Conservation (phyloP, 2,329 filamentous ascomycete genomes). For the Diplodia seriata region DNA sequence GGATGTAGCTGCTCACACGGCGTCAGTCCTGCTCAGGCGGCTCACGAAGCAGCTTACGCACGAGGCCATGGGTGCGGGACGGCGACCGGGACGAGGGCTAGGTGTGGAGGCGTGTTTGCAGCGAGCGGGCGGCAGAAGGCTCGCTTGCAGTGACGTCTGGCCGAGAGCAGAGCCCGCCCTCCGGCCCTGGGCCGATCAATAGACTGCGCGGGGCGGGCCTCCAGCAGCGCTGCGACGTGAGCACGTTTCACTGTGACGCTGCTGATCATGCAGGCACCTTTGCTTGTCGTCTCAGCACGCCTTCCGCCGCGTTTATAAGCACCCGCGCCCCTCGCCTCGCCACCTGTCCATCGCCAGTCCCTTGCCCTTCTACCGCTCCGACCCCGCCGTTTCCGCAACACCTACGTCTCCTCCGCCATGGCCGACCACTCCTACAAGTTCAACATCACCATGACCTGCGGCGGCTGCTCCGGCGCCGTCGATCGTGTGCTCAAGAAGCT, state of each 20-base stretch:
- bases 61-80: constrained; percentile 37
- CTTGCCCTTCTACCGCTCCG: neutral
- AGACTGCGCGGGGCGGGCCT: constrained; percentile 14
- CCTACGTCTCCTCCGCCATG: constrained; percentile 58
- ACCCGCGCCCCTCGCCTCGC: neutral
- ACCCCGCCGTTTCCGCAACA: neutral
- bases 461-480: constrained; percentile 87
- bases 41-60: constrained; percentile 32
- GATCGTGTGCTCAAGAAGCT: constrained; percentile 92
- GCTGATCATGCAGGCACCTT: constrained; percentile 24
- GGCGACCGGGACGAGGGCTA: constrained; percentile 1
- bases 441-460: constrained; percentile 91
- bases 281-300: constrained; percentile 27
- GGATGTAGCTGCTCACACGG: constrained; percentile 60
- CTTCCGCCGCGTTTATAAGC: neutral
- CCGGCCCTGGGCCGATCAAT: neutral
- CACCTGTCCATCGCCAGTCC: neutral
- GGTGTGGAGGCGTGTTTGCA: constrained; percentile 30
- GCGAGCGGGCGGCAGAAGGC: neutral
- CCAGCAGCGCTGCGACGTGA: constrained; percentile 37
- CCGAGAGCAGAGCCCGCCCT: neutral
- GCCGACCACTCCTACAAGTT: constrained; percentile 90
- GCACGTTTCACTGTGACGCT: constrained; percentile 43
- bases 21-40: constrained; percentile 10
- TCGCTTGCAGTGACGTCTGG: constrained; percentile 26